Conservation (phyloP, 768 basidiomycete genomes). For the Myochromella boudieri region DNA sequence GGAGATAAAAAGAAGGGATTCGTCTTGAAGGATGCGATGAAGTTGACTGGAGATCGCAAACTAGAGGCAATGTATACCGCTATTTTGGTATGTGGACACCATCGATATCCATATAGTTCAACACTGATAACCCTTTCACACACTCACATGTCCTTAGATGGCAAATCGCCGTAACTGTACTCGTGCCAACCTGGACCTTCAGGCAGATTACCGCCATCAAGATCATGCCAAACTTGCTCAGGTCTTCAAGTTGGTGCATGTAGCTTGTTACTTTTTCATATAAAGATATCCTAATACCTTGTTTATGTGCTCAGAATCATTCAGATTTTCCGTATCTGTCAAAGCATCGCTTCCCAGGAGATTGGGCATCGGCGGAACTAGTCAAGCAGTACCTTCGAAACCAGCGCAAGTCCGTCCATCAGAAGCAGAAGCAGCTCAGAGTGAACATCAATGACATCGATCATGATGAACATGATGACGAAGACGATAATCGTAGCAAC, state of each 20-base stretch:
- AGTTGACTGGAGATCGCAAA: neutral
- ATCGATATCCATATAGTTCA: too few relatives aligned
- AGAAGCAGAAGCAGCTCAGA: conserved; percentile 1
- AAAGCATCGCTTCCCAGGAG: conserved; percentile 1
- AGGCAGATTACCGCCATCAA: neutral
- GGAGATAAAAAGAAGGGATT: conserved; percentile 2
- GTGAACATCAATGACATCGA: neutral
- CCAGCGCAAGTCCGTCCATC: neutral
- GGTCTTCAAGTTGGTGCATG: conserved; percentile 5
- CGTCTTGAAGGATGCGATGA: neutral
- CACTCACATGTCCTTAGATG: neutral
- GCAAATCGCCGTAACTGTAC: neutral
- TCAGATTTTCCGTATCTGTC: neutral
- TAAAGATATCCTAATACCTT: too few relatives aligned
- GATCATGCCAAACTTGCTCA: neutral
- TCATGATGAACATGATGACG: neutral
- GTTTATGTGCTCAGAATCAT: too few relatives aligned
- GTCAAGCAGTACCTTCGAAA: conserved; percentile 8
- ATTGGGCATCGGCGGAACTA: conserved; percentile 1
- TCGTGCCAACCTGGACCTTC: neutral
- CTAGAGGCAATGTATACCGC: neutral
- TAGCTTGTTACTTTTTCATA: too few relatives aligned
- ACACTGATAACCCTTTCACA: neutral
- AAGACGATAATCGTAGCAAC: neutral
- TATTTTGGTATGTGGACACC: conserved; percentile 8